Evolutionary conservation across 768 basidiomycete genomes (phyloP).

Genomic region (Auriscalpium vulgare): DNA sequence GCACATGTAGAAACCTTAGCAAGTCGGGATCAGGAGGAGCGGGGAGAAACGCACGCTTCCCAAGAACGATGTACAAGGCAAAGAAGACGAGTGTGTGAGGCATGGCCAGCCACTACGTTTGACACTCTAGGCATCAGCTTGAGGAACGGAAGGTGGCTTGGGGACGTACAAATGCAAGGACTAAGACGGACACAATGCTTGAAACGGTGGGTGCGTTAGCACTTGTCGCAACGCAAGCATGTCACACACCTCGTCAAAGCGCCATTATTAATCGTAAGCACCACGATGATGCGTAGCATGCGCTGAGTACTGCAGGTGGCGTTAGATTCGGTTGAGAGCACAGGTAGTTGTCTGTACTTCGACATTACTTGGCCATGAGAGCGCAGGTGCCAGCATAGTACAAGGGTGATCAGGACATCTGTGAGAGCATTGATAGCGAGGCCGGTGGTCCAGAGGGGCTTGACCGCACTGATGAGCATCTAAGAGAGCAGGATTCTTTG

Average conservation of each 20-base stretch:
- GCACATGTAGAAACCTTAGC: neutral
- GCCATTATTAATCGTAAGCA: neutral
- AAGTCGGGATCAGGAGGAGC: neutral
- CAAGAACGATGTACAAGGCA: neutral
- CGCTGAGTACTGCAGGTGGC: neutral
- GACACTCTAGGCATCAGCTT: too few species aligned
- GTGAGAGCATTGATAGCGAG: neutral
- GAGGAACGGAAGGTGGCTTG: neutral
- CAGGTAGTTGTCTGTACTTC: neutral
- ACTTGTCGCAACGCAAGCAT: neutral
- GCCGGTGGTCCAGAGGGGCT: neutral
- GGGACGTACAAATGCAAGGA: neutral
- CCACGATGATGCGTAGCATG: neutral
- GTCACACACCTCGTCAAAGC: neutral
- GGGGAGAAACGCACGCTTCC: neutral
- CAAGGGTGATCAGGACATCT: neutral
- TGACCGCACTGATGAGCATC: too few species aligned
- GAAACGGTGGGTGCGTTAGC: neutral
- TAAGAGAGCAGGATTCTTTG: neutral
- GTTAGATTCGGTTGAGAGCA: too few species aligned
- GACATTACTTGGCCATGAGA: neutral
- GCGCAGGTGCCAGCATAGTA: neutral
- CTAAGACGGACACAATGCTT: neutral
- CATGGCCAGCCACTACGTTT: neutral
- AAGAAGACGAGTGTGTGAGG: neutral